Evolutionary conservation across 768 basidiomycete genomes (phyloP), one percentile per base, ranked within the genome.

Genomic region (Amanita inopinata): DNA sequence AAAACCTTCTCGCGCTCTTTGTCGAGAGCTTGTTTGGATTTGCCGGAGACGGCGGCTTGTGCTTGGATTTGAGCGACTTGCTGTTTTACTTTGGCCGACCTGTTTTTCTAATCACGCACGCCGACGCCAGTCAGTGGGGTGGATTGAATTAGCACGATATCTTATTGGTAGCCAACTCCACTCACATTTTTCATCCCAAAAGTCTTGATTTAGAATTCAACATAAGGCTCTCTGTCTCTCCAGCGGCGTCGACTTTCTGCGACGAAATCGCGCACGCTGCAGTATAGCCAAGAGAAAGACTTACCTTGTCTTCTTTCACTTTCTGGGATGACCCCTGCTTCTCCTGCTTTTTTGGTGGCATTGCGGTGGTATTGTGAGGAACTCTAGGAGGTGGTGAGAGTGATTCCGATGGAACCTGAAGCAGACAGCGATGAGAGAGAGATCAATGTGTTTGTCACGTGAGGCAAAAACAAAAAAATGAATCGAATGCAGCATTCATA

Each of bases 71-170:
- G 70, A 38, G 79, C 77, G 15, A 94, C 81, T 50, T 89, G 74
- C 51, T 83, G 78, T 68, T 97, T 85, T 19, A 93, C 93, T 61
- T 84, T 96, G 53, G 88, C 65, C 2, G 91, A 93, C 67, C 90
- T 92, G 59, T 91, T 92, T 88, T 92, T 93, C 85, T 88, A 57
- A 35, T 35, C 30, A 46, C 43, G 28, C 24, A n/a, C 25, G 42
- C 18, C 40, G 38, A 24, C 5, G 18, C 43, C 30, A 15, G 45
- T 33, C 23, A 24, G 9, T 38, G 33, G 32, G 18, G 23, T 27
- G 43, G 24, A 6, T 15, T 33, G 24, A 4, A 4, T 10, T 6
- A 25, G 3, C 25, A 35, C 7, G 24, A 27, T 2, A 19, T 4
- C n/a, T 8, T 19, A 22, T 27, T 24, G 30, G 33, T 35, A 35